These are phyloP conservation scores for Cladosporium sp. DNA, from an alignment of 2,329 filamentous ascomycete genomes.

Conservation along the genomic window DNA sequence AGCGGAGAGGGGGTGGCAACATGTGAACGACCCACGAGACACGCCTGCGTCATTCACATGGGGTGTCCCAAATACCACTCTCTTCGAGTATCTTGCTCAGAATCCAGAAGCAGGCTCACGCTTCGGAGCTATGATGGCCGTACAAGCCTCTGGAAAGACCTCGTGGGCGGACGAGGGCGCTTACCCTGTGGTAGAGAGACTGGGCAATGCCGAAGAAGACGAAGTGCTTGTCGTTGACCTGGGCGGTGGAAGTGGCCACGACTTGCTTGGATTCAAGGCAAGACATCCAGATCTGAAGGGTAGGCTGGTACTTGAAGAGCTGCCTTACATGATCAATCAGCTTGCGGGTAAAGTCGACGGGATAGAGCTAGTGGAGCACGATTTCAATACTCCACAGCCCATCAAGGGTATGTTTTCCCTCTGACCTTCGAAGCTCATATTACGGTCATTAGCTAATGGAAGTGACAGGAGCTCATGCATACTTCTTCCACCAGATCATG, in stretches of 20 bases:
- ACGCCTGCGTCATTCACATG: background rate
- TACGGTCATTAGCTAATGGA: slow-evolving; percentile 12
- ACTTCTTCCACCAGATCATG: slow-evolving; percentile 22
- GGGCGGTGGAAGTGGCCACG: slow-evolving; percentile 22
- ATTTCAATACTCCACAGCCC: slow-evolving; percentile 18
- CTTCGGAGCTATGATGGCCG: background rate
- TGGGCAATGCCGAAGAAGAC: slow-evolving; percentile 5
- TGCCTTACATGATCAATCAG: slow-evolving; percentile 19
- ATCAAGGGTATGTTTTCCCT: background rate
- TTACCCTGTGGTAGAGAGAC: background rate
- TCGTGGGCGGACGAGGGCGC: slow-evolving; percentile 5
- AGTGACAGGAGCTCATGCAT: slow-evolving; percentile 28
- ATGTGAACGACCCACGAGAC: background rate
- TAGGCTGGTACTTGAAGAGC: slow-evolving; percentile 23
- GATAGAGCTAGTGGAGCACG: slow-evolving; percentile 16
- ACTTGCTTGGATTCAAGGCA: slow-evolving; percentile 18
- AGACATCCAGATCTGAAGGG: slow-evolving; percentile 20
- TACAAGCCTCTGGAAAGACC: background rate
- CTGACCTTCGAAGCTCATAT: background rate
- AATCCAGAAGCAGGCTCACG: background rate
- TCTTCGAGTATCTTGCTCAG: background rate
- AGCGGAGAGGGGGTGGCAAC: background rate
- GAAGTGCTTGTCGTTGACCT: slow-evolving; percentile 23
- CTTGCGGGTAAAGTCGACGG: slow-evolving; percentile 1
- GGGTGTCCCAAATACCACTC: background rate